Evolutionary conservation across 1,284 basidiomycete genomes (phyloP), one percentile per base, ranked within the genome.

Genomic region (Austroboletus novae-zelandiae): DNA sequence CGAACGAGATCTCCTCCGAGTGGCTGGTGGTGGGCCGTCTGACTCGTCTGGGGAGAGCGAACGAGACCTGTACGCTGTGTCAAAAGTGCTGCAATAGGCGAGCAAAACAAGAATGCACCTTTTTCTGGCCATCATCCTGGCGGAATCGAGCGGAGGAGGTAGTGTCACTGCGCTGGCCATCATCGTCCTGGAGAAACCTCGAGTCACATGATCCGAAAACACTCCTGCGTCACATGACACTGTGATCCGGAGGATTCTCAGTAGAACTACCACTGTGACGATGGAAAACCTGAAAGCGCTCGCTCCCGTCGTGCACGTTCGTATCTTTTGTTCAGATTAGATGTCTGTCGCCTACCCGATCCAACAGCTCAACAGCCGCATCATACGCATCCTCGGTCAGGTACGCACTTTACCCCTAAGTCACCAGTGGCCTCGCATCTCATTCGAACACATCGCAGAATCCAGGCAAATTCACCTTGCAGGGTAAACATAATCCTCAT

Each of bases 391-490:
- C 15, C 70, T 91, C 15, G 89, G 86, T 6, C 88, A 91, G 80
- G 89, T 86, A 60, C 55, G 70, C 9, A 30, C 23, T 9, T 25
- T 1, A 9, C 36, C 31, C 25, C 40, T 31, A 1, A 30, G 4
- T 17, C 3, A 13, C 30, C 1, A 27, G 18, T 2, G 32, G 11
- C 11, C 1, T 0, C 1, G 41, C 47, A 17, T 51, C 41, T n/a
- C 8, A 27, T 41, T 17, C 37, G 1, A 23, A 32, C 49, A 54
- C 43, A 45, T 7, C 23, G 47, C 51, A 95, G 83, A 97, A 97
- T 62, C 93, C 94, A 7, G 90, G 93, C 4, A 85, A 89, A 55
- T 95, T 92, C 69, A 96, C 94, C 0, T 76, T 98, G 1, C 91
- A 96, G 77, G 94, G 91, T 81, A 37, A 51, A n/a, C 34, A 8